Evolutionary conservation across 345 rosid genomes (phyloP).

Genomic region (Populus alba): DNA sequence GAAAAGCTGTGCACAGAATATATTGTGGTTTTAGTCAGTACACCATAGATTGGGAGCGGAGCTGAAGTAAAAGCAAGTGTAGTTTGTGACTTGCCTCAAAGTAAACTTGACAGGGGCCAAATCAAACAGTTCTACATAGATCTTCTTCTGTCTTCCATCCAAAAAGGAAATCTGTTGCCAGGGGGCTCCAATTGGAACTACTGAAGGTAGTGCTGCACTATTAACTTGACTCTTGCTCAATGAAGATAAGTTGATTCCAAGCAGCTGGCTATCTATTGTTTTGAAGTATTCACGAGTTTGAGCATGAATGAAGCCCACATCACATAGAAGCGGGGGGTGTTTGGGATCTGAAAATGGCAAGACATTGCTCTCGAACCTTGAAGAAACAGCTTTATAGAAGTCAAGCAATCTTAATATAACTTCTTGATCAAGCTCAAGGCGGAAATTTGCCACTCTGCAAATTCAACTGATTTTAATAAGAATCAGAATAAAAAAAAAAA

Average conservation of each 20-base stretch:
- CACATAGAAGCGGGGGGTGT: conserved; percentile 33
- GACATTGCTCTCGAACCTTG: conserved; percentile 51
- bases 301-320: conserved; percentile 32
- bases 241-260: conserved; percentile 33
- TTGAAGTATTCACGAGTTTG: conserved; percentile 26
- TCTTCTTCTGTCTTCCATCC: conserved; percentile 80
- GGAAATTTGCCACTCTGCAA: conserved; percentile 77
- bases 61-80: neutral
- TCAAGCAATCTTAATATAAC: conserved; percentile 61
- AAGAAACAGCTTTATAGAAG: conserved; percentile 59
- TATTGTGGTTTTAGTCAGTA: conserved; percentile 17
- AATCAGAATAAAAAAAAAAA: neutral
- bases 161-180: conserved; percentile 79
- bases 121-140: conserved; percentile 79
- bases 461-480: conserved; percentile 24
- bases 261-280: conserved; percentile 33
- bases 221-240: conserved; percentile 37
- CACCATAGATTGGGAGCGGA: neutral
- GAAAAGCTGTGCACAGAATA: conserved; percentile 63
- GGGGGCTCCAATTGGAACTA: conserved; percentile 95
- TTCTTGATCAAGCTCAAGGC: conserved; percentile 90
- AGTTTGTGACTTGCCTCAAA: conserved; percentile 50
- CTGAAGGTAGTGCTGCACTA: conserved; percentile 49
- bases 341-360: conserved; percentile 57
- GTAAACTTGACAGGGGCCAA: conserved; percentile 71